phyloP scores from a whole-genome alignment of 73 alveolate species.

The Paramecium sexaurelia region DNA sequence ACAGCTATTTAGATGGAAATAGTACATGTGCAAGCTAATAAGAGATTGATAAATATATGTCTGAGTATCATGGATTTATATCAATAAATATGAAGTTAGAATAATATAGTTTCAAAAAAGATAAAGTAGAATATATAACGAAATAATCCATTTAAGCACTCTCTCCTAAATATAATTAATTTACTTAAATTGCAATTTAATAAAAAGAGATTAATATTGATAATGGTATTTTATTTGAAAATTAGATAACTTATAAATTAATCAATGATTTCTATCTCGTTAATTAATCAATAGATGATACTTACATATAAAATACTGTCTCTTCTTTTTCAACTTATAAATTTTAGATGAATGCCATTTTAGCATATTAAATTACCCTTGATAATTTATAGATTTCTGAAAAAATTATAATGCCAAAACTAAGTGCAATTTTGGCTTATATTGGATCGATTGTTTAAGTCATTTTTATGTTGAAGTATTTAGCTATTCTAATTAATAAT shows the following conservation, averaged over 20 bases:
- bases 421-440: not conserved
- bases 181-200: not conserved
- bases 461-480: not conserved
- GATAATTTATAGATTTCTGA: not conserved
- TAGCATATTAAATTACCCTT: not conserved
- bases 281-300: not conserved
- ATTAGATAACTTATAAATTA: not conserved
- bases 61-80: not conserved
- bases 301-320: not conserved
- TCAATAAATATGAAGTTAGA: not conserved
- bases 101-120: not conserved
- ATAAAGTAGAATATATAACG: not conserved
- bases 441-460: conserved; percentile 4
- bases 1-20: not conserved
- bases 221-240: not conserved
- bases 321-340: not conserved
- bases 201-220: not conserved
- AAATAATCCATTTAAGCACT: not conserved
- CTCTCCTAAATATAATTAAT: not conserved
- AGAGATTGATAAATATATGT: not conserved
- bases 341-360: not conserved
- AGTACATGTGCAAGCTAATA: not conserved
- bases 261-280: not conserved
- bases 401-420: not conserved
- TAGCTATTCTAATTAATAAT: not conserved